Percentiles rank a stretch among this genome's conserved stretches.
Evolutionary conservation across 1,139 yeast species (phyloP).

Genomic region (Zygosaccharomyces pseudobailii): DNA sequence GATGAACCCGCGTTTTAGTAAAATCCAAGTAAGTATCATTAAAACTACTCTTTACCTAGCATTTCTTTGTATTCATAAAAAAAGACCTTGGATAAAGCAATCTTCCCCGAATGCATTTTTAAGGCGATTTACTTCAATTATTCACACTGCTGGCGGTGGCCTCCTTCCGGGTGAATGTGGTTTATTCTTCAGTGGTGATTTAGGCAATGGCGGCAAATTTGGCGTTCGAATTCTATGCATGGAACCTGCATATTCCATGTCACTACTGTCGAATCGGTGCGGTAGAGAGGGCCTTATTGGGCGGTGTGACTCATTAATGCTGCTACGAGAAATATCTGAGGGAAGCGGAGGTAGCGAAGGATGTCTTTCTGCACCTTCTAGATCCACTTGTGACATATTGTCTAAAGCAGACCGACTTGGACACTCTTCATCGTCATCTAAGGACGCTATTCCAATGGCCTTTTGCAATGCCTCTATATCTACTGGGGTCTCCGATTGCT

Average conservation of each 20-base stretch:
- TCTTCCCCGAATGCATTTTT: too few relatives aligned
- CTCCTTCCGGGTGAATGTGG: conserved; percentile 25
- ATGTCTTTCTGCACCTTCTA: conserved; percentile 10
- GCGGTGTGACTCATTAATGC: conserved; percentile 5
- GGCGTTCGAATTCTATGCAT: conserved; percentile 13
- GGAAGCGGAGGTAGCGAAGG: conserved; percentile 33
- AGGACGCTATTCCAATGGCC: conserved; percentile 32
- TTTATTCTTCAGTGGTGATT: conserved; percentile 17
- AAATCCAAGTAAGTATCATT: conserved; percentile 2
- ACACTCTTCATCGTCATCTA: conserved; percentile 11
- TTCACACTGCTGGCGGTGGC: conserved; percentile 26
- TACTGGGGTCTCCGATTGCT: conserved; percentile 20
- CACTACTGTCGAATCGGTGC: conserved; percentile 5
- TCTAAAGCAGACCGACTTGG: conserved; percentile 3
- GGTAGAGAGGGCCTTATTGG: conserved; percentile 29
- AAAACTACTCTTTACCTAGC: not conserved
- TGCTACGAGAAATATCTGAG: conserved; percentile 5
- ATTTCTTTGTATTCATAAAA: not conserved
- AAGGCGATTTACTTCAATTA: not conserved
- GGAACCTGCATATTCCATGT: not conserved
- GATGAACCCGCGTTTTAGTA: conserved; percentile 64
- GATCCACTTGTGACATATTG: not conserved
- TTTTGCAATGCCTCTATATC: conserved; percentile 35
- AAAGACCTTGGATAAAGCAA: not conserved
- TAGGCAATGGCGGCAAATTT: conserved; percentile 25